Base-by-base conservation (phyloP, 371 early-diverging fungal genomes). In the Rhizopus microsporus region DNA sequence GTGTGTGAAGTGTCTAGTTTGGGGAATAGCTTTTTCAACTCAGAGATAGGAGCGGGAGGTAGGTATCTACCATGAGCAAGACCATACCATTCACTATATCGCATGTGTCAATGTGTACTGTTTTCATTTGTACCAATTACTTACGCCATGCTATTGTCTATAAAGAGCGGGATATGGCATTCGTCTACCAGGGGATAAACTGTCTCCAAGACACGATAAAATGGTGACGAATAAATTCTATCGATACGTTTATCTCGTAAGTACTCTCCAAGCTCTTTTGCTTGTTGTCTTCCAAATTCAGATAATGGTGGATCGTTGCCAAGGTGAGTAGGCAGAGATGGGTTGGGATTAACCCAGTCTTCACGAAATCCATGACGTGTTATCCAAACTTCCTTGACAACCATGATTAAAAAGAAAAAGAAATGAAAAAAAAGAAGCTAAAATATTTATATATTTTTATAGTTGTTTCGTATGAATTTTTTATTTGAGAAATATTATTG, bases 21-120 rank as follows among this genome's bases (percentile, higher is more conserved):
- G 3, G 72, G 73, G 40, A 72, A 75, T 7, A 62, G 57, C 10
- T 53, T 15, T 40, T 70, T 60, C 9, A 75, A 49, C 30, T 63
- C 56, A 7, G 61, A 39, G 7, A 60, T 31, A 3, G 68, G 51
- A 8, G 73, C 73, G 16, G 68, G 65, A 38, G 58, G 70, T 12
- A 60, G 59, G 47, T 75, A 75, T 1, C 55, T 38, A 1, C 35
- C 60, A 50, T 70, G 65, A 7, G 72, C 63, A 8, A 45, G 34
- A 4, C 76, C 76, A 50, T 72, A 72, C 71, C 72, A 75, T 59
- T 75, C 76, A 38, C 74, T 74, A 52, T 9, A 31, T 37, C 29
- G 23, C 12, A 42, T 7, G n/a, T 40, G 8, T 53, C 31, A 5
- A 10, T 13, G 3, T 13, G 0, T 45, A 15, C 5, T 7, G 7